A percentile compares a stretch with the other conserved stretches of the same genome.
phyloP scores from a whole-genome alignment of 108 stramenopile species.

The Fragilaria radians region DNA sequence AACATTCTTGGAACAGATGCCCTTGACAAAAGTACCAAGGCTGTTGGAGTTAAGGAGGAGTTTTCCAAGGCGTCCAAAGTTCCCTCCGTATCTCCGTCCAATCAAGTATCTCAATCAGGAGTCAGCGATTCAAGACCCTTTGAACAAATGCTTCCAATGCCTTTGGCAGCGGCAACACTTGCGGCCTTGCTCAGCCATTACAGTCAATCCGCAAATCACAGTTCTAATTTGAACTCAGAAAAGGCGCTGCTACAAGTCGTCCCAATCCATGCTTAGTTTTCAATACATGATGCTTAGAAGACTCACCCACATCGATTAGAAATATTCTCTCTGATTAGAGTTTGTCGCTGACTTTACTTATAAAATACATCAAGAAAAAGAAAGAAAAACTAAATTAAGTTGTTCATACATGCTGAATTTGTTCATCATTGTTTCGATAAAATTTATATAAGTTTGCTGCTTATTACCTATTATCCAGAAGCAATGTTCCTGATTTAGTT shows the following conservation, averaged over 20 bases:
- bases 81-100: conserved; percentile 2
- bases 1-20: conserved; percentile 46
- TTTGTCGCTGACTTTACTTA: no score
- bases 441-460: no score
- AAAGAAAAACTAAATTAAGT: no score
- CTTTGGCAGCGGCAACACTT: conserved; percentile 73
- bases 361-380: no score
- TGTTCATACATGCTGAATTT: no score
- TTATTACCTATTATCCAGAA: conserved; percentile 21
- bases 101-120: conserved; percentile 6
- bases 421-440: no score
- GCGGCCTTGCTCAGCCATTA: conserved; percentile 65
- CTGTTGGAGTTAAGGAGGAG: conserved; percentile 8
- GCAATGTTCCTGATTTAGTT: conserved; percentile 9
- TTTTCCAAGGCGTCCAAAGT: not conserved
- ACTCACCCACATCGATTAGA: no score
- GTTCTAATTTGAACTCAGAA: conserved; percentile 5
- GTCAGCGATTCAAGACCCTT: not conserved
- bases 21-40: conserved; percentile 24
- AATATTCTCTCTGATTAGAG: no score
- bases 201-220: conserved; percentile 10
- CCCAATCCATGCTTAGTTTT: conserved; percentile 42
- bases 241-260: conserved; percentile 42
- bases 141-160: conserved; percentile 18
- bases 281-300: not conserved